phyloP scores from a whole-genome alignment of 2,329 filamentous ascomycete genomes.

The Diplocarpon mali region DNA sequence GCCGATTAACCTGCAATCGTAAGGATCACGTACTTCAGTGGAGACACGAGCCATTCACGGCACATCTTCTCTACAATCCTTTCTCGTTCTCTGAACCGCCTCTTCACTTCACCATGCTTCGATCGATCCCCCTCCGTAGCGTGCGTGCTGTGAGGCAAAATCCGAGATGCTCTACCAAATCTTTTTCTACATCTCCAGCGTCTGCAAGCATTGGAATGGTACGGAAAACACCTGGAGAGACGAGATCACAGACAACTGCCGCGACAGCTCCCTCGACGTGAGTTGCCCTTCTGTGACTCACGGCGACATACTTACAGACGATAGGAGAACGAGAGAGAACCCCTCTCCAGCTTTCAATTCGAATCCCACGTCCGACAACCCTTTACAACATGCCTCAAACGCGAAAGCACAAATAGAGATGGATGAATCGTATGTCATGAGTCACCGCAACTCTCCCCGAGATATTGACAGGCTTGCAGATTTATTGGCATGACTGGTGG shows the following conservation, averaged over 20 bases:
- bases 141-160: conserved; percentile 32
- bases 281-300: conserved; percentile 14
- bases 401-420: conserved; percentile 46
- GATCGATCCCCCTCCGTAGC: conserved; percentile 36
- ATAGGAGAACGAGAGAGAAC: conserved; percentile 43
- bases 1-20: not conserved
- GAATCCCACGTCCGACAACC: conserved; percentile 39
- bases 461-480: conserved; percentile 31
- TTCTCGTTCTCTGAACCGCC: conserved; percentile 1
- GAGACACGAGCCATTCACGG: conserved; percentile 5
- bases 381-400: conserved; percentile 56
- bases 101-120: conserved; percentile 32
- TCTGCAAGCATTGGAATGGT: conserved; percentile 21
- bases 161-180: conserved; percentile 23
- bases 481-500: conserved; percentile 94
- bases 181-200: conserved; percentile 34
- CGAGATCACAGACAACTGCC: conserved; percentile 40
- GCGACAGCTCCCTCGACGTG: conserved; percentile 30
- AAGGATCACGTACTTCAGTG: too few relatives aligned
- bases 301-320: conserved; percentile 23
- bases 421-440: conserved; percentile 63
- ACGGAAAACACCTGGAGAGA: conserved; percentile 31
- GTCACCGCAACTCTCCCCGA: conserved; percentile 11
- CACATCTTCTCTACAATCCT: conserved; percentile 1
- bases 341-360: conserved; percentile 54